Conservation (phyloP, 768 basidiomycete species). For the Phanerochaete carnosa region DNA sequence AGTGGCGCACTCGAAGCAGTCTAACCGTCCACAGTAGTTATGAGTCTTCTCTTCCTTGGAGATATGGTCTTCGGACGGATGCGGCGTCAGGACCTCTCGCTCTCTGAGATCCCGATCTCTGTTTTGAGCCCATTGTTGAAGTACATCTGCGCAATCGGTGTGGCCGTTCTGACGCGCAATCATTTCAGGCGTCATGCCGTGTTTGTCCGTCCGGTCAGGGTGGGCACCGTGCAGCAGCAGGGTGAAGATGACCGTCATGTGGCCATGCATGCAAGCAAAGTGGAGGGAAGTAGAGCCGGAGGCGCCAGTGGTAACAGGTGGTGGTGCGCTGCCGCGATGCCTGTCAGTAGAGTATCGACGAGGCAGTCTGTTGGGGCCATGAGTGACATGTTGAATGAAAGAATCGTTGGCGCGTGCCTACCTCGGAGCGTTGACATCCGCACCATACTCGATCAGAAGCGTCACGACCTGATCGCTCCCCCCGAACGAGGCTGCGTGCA, state of each 20-base stretch:
- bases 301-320: slow-evolving; percentile 55
- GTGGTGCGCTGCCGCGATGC: slow-evolving; percentile 55
- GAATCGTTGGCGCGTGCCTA: slow-evolving; percentile 31
- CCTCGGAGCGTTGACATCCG: slow-evolving; percentile 98
- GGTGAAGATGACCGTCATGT: slow-evolving; percentile 70
- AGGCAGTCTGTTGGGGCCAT: slow-evolving; percentile 48
- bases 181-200: slow-evolving; percentile 83
- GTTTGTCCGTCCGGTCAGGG: slow-evolving; percentile 82
- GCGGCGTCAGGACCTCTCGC: slow-evolving; percentile 31
- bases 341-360: slow-evolving; percentile 72
- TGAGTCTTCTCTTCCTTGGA: slow-evolving; percentile 11
- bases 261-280: slow-evolving; percentile 95
- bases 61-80: slow-evolving; percentile 14
- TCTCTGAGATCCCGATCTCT: slow-evolving; percentile 62
- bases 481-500: slow-evolving; percentile 92
- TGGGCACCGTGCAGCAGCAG: slow-evolving; percentile 85
- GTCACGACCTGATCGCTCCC: slow-evolving; percentile 87
- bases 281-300: slow-evolving; percentile 95
- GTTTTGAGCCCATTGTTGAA: slow-evolving; percentile 64
- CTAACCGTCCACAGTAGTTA: slow-evolving; percentile 7
- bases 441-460: slow-evolving; percentile 87
- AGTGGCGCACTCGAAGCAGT: slow-evolving; percentile 15
- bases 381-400: neutral
- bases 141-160: slow-evolving; percentile 69
- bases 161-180: slow-evolving; percentile 81